A percentile compares a stretch with the other conserved stretches of the same genome.
These are phyloP conservation scores for Erodium moschatum DNA, from an alignment of 441 rosid genomes.

Conservation along the genomic window DNA sequence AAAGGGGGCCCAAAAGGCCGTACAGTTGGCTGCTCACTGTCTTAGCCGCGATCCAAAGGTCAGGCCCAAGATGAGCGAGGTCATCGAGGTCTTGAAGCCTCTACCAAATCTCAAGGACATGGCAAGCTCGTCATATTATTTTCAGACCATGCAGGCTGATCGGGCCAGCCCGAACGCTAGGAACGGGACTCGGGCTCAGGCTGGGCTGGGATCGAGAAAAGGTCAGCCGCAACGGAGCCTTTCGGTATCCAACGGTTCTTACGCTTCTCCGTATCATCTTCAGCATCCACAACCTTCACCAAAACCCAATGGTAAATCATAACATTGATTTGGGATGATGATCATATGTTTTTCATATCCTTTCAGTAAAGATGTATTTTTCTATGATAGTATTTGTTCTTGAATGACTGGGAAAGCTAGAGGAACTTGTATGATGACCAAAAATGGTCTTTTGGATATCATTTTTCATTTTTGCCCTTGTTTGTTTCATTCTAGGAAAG, in stretches of 20 bases:
- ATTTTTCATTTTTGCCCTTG: too few species aligned
- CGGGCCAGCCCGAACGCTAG: slow-evolving; percentile 24
- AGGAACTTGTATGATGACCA: slow-evolving; percentile 20
- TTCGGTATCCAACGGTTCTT: slow-evolving; percentile 45
- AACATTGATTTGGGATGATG: background rate
- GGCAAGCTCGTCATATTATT: slow-evolving; percentile 63
- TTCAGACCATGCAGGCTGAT: slow-evolving; percentile 50
- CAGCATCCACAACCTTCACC: slow-evolving; percentile 33
- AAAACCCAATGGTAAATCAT: slow-evolving; percentile 44
- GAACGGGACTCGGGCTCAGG: slow-evolving; percentile 32
- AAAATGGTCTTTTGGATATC: too few species aligned
- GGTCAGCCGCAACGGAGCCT: slow-evolving; percentile 53
- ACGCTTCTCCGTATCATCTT: slow-evolving; percentile 41
- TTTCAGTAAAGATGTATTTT: too few species aligned
- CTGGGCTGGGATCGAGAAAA: slow-evolving; percentile 45
- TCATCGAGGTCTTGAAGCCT: slow-evolving; percentile 44
- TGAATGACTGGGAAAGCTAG: slow-evolving; percentile 29
- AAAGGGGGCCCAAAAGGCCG: slow-evolving; percentile 59
- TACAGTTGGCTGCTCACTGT: slow-evolving; percentile 54
- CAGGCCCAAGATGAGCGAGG: slow-evolving; percentile 63
- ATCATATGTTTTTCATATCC: too few species aligned
- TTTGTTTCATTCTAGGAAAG: too few species aligned
- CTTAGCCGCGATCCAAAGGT: slow-evolving; percentile 59
- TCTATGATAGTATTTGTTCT: slow-evolving; percentile 21
- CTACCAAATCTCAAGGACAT: slow-evolving; percentile 55